Base-by-base conservation (phyloP, 2,329 filamentous ascomycete species). In the Xylariaceae sp. region DNA sequence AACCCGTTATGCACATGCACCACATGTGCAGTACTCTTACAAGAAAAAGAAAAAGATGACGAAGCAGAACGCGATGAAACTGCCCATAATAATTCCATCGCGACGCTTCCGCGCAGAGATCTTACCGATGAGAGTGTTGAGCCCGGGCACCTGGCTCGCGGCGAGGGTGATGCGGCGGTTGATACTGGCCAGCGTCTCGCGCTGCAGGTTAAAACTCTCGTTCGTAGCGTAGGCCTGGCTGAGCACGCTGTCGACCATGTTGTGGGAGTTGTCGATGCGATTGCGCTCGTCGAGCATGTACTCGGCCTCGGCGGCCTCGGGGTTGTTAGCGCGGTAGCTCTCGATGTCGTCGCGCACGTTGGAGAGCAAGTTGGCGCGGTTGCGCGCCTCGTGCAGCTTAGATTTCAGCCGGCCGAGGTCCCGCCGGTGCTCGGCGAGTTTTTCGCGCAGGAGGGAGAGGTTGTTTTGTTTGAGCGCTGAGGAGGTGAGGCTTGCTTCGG, bases 401-500 rank as follows among this genome's bases (percentile, higher is more conserved):
- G 84, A 80, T 60, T 86, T 88, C 55, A 97, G 81, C 8, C 92
- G 88, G 3, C 80, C 75, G 44, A 96, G 84, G 74, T 97, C 93
- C 64, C 87, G 88, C 62, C 87, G 86, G 78, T 99, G 93, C 72
- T 96, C 89, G 44, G 85, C 79, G 13, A 97, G 87, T 73, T 97
- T 88, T 77, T 96, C 92, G 66, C 90, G 89, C 68, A 97, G 90
- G 35, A 96, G 88, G 60, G 90, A 83, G 44, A 99, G 86, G 73
- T 97, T 97, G 78, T 93, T 96, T 71, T 96, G 92, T 77, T 97
- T 97, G n/a, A 96, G 83, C 58, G 92, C 92, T 44, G 93, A 97
- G 50, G 92, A 88, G 54, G 89, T 91, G 61, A 95, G 84, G 58
- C 87, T 82, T 18, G 92, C 86, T 81, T 97, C 93, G 58, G 92